Evolutionary conservation across 2,329 filamentous ascomycete species (phyloP), one percentile per base, ranked within the genome.

Genomic region (Clonostachys rosea): DNA sequence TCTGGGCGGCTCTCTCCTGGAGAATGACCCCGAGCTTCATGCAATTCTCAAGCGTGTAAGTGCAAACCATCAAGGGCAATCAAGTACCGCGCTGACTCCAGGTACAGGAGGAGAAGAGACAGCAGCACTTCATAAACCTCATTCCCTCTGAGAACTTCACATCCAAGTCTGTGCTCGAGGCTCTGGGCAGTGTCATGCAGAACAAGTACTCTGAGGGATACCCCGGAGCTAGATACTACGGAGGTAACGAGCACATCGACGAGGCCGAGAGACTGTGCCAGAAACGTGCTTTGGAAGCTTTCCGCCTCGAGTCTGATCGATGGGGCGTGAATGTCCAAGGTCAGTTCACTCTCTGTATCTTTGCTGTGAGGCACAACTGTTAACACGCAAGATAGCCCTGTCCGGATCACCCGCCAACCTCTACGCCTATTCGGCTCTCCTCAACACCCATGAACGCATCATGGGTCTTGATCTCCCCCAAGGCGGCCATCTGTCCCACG

Each of bases 201-300:
- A 95, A 96, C 71, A 96, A 97, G 70, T 97, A 97, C 74, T 96
- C 91, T 1, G 92, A 97, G 68, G 92, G 92, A 43, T 97, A 97
- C 61, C 92, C 91, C 20, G 91, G 91, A 50, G 91, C 91, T 50
- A 78, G 91, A 63, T 96, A 96, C 74, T 96, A 96, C 64, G 91
- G 91, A 44, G 91, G 91, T 54, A 96, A 96, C 67, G 87, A 96
- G 69, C 89, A 91, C 66, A 96, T 96, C 59, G 91, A 96, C 61
- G 81, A 89, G 60, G 83, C 91, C 6, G 91, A 96, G 72, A 75
- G 86, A 45, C 74, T 95, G 41, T 96, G 91, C 67, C 91, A 96
- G 70, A 79, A 87, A 64, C 82, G 91, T 61, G 91, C 91, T 13
- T 74, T 96, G 13, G 82, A 94, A 69, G 84, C 91, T 1, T 96